A percentile compares a stretch with the other conserved stretches of the same genome.
These are phyloP conservation scores for Trichophyton simii DNA, from an alignment of 2,329 filamentous ascomycete species.

Conservation along the genomic window DNA sequence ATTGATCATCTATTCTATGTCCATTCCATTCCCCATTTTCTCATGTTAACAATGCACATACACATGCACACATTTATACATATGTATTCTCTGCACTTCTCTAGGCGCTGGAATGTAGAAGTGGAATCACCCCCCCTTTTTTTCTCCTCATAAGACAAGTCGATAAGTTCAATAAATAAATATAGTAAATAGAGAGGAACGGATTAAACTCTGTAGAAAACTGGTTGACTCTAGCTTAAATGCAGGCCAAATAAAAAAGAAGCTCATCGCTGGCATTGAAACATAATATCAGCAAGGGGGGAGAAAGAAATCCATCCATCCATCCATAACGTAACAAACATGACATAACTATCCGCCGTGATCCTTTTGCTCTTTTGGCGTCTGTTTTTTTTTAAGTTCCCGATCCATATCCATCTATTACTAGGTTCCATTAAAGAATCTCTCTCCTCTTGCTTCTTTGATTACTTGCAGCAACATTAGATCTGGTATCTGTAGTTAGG, in stretches of 20 bases:
- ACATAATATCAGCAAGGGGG: too few relatives aligned
- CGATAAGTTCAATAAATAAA: neutral
- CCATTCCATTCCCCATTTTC: too few relatives aligned
- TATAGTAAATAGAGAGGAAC: neutral
- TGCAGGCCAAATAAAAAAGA: too few relatives aligned
- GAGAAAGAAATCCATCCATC: too few relatives aligned
- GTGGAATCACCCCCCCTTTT: too few relatives aligned
- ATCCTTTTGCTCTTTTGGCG: neutral
- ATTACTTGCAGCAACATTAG: neutral
- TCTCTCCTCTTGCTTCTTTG: too few relatives aligned
- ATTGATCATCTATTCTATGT: too few relatives aligned
- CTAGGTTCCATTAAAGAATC: neutral
- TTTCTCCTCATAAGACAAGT: neutral
- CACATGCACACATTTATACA: too few relatives aligned
- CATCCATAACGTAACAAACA: neutral
- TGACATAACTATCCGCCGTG: neutral
- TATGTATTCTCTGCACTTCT: too few relatives aligned
- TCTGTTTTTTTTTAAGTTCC: neutral
- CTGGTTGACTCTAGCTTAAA: too few relatives aligned
- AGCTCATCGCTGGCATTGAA: neutral
- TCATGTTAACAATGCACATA: too few relatives aligned
- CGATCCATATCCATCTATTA: neutral
- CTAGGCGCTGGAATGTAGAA: too few relatives aligned
- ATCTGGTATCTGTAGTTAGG: slow-evolving; percentile 30
- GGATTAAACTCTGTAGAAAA: neutral